A percentile compares a stretch with the other conserved stretches of the same genome.
Conservation (phyloP, 129 eudicot genomes). For the Pittosporum tobira region DNA sequence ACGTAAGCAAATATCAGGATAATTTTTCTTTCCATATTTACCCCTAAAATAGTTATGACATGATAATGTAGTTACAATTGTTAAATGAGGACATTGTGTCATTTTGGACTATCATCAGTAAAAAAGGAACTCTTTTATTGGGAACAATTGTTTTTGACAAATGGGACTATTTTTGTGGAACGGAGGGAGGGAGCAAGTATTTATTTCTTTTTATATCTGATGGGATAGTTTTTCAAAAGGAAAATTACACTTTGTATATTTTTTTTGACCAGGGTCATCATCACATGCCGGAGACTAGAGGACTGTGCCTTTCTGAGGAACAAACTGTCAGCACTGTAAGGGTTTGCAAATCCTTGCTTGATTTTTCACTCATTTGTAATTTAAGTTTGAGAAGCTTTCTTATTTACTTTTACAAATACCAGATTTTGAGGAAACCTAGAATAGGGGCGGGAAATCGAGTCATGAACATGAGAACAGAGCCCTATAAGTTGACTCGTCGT, state of each 20-base stretch:
- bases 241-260: not conserved
- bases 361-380: not conserved
- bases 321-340: constrained; percentile 72
- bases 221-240: no score
- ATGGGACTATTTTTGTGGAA: no score
- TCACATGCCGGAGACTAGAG: constrained; percentile 87
- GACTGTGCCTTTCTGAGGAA: constrained; percentile 82
- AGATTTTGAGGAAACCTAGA: constrained; percentile 56
- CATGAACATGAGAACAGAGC: constrained; percentile 53
- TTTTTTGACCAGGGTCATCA: constrained; percentile 58
- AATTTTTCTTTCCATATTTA: no score
- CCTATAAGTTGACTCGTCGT: constrained; percentile 58
- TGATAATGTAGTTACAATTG: no score
- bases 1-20: constrained; percentile 39
- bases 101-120: no score
- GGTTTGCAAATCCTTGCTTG: not conserved
- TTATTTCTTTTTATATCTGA: constrained; percentile 4
- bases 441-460: constrained; percentile 48
- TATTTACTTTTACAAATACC: not conserved
- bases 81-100: no score
- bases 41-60: no score
- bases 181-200: no score
- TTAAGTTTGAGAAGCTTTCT: not conserved
- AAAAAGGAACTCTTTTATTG: no score
- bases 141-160: no score